Percentiles rank a stretch among this genome's conserved stretches.
phyloP scores from a whole-genome alignment of 2,329 filamentous ascomycete genomes.

The Cordyceps javanica region DNA sequence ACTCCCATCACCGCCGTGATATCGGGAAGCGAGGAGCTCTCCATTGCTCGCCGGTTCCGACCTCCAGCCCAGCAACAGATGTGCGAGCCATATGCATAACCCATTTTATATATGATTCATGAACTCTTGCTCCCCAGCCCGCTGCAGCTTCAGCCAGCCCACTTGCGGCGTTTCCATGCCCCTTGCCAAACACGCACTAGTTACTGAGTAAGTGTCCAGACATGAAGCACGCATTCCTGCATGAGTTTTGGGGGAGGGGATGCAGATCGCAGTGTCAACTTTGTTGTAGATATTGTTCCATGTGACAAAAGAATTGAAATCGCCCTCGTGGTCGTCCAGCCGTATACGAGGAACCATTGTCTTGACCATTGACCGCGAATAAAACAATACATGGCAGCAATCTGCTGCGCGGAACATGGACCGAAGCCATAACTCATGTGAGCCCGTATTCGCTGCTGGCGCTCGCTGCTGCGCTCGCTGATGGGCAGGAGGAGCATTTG shows the following conservation, averaged over 20 bases:
- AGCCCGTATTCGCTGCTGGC: neutral
- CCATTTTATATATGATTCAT: too few relatives aligned
- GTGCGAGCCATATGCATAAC: neutral
- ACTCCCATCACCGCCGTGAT: too few relatives aligned
- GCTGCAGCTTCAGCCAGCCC: neutral
- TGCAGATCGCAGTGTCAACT: slow-evolving; percentile 1
- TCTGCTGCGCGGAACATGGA: neutral
- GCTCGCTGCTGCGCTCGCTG: too few relatives aligned
- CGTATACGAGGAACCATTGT: neutral
- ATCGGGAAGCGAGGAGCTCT: too few relatives aligned
- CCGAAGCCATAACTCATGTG: neutral
- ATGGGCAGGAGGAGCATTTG: too few relatives aligned
- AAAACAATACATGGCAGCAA: neutral
- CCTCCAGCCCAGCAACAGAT: neutral
- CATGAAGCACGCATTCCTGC: neutral
- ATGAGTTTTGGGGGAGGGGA: neutral
- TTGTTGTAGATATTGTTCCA: neutral
- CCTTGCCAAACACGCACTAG: neutral
- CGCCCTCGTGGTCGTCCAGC: neutral
- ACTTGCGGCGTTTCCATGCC: too few relatives aligned
- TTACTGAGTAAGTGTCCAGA: too few relatives aligned
- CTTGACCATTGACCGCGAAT: neutral
- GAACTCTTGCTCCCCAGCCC: too few relatives aligned
- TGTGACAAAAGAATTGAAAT: neutral
- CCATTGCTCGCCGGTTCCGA: too few relatives aligned